Evolutionary conservation across 345 rosid species (phyloP), one percentile per base, ranked within the genome.

Genomic region (Syzygium aqueum): DNA sequence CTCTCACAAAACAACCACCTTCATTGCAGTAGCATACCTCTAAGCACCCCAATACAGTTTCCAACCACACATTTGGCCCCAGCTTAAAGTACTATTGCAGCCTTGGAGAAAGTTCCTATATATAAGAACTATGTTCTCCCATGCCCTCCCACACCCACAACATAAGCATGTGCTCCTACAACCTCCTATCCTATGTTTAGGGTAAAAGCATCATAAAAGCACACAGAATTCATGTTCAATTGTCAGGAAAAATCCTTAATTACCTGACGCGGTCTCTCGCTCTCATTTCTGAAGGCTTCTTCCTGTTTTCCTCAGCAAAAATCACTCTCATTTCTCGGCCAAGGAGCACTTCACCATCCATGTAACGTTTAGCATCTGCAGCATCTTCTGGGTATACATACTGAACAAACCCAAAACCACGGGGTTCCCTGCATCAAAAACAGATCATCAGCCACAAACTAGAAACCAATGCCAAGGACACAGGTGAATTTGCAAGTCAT

Each of bases 391-490:
- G 94, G 87, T 97, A 95, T 57, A 93, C 86, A 92, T 88, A 97
- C 88, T 97, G 99, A 85, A 97, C 94, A 91, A 97, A 97, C 52
- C 99, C 99, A 86, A 97, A 97, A 46, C 99, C 99, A 8, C 98
- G 97, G 10, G 98, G 98, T 87, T 93, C 94, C 92, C 99, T 97
- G 92, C 90, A 89, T 11, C 10, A 78, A 37, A 87, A 30, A 65
- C 59, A 90, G 22, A 52, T 16, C 54, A 52, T 61, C 56, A 30
- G 11, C 53, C 53, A 12, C 63, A 87, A 87, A 84, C 33, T 53
- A 77, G n/a, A 15, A 77, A 80, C 51, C 11, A 78, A 53, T 65
- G 22, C 27, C 46, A 67, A 37, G 51, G 51, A 15, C 46, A 30
- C 49, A n/a, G 56, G 67, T 82, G 78, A 53, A 84, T 30, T 59